phyloP scores from a whole-genome alignment of 2,329 filamentous ascomycete species.

The Botrytis fabae region DNA sequence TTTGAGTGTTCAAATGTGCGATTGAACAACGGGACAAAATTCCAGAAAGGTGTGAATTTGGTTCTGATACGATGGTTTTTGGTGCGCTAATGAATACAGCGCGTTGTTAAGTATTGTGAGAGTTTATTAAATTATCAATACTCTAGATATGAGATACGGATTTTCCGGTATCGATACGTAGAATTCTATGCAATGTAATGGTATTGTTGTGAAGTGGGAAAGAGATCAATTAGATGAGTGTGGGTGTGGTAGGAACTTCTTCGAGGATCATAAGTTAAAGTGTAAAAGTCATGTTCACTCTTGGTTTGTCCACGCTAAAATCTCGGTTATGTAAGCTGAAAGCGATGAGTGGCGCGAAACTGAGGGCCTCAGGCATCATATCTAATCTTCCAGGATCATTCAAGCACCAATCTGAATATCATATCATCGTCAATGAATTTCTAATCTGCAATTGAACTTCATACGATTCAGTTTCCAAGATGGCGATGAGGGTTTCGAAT shows the following conservation, averaged over 20 bases:
- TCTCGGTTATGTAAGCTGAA: slow-evolving; percentile 16
- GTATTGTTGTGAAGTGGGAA: slow-evolving; percentile 14
- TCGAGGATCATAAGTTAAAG: slow-evolving; percentile 14
- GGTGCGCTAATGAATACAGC: slow-evolving; percentile 19
- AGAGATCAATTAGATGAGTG: slow-evolving; percentile 17
- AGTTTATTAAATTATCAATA: slow-evolving; percentile 17
- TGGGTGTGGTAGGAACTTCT: slow-evolving; percentile 20
- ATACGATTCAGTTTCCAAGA: slow-evolving; percentile 45
- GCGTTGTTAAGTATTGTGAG: slow-evolving; percentile 6
- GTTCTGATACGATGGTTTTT: slow-evolving; percentile 8
- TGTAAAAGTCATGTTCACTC: slow-evolving; percentile 19
- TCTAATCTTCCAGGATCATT: neutral
- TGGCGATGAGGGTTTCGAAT: slow-evolving; percentile 62
- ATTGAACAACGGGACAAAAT: neutral
- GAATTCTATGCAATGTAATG: slow-evolving; percentile 18
- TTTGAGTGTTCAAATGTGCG: slow-evolving; percentile 32
- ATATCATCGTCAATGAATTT: slow-evolving; percentile 22
- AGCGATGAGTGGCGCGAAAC: neutral
- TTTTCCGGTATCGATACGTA: slow-evolving; percentile 10
- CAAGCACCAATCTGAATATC: slow-evolving; percentile 18
- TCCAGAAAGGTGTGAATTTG: slow-evolving; percentile 10
- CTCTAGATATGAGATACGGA: neutral
- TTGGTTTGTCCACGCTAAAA: slow-evolving; percentile 15
- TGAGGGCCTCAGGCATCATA: neutral
- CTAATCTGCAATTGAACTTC: slow-evolving; percentile 38